A percentile compares a stretch with the other conserved stretches of the same genome.
Evolutionary conservation across 2,329 filamentous ascomycete genomes (phyloP).

Genomic region (Aureobasidium uvarum): DNA sequence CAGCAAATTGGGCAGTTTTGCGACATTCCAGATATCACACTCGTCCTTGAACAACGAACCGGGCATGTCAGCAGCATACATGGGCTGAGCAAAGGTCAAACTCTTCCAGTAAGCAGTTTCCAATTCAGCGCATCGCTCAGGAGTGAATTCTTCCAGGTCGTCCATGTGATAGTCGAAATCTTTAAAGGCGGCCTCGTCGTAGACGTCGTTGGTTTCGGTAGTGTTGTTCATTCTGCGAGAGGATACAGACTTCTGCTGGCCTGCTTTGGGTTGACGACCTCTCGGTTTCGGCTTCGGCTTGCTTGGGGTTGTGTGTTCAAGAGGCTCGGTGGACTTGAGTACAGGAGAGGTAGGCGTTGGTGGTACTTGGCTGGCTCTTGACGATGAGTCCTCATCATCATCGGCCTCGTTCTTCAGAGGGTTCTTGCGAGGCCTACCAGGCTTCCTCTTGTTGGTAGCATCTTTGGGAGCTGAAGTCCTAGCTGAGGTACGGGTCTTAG

Average conservation of each 20-base stretch:
- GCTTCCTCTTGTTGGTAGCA: slow-evolving; percentile 49
- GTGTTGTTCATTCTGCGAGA: slow-evolving; percentile 84
- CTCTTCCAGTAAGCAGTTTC: slow-evolving; percentile 98
- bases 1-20: slow-evolving; percentile 87
- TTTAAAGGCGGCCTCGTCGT: slow-evolving; percentile 89
- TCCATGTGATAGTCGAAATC: slow-evolving; percentile 89
- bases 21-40: slow-evolving; percentile 86
- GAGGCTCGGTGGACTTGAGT: slow-evolving; percentile 52
- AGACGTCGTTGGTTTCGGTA: slow-evolving; percentile 70
- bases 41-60: slow-evolving; percentile 89
- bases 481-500: slow-evolving; percentile 32
- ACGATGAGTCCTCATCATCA: slow-evolving; percentile 1
- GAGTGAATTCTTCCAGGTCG: slow-evolving; percentile 77
- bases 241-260: slow-evolving; percentile 70
- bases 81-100: slow-evolving; percentile 86
- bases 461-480: slow-evolving; percentile 30
- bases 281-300: slow-evolving; percentile 43
- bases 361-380: slow-evolving; percentile 35
- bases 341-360: slow-evolving; percentile 46
- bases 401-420: slow-evolving; percentile 34
- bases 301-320: slow-evolving; percentile 37
- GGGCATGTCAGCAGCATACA: slow-evolving; percentile 96
- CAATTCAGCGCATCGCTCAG: slow-evolving; percentile 88
- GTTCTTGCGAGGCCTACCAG: slow-evolving; percentile 49
- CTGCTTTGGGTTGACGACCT: slow-evolving; percentile 53